Base-by-base conservation (phyloP, 2,329 filamentous ascomycete species). In the Conoideocrella luteorostrata region DNA sequence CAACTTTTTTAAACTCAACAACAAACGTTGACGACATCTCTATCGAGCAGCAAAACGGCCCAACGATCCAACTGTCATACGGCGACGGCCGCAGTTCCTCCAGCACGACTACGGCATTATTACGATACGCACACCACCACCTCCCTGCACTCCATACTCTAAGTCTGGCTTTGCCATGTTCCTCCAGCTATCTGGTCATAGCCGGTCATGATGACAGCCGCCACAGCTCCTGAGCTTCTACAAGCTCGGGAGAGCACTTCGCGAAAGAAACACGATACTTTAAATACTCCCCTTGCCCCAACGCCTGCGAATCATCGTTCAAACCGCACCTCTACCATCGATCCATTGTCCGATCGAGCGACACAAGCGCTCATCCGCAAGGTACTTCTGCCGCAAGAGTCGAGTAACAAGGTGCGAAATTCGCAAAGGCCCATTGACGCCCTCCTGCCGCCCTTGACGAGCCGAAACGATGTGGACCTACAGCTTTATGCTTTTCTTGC, bases 401-500 rank as follows among this genome's bases (percentile, higher is more conserved):
- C 74, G 37, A 61, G 70, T 52, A 70, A 85, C 65, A 71, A 84
- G 54, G 77, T 75, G 35, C 65, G 65, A 46, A 66, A 66, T 48
- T 51, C 50, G 22, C 58, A 56, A 47, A 63, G 68, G 23, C 78
- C 87, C 39, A 82, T 95, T 53, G 82, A 94, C 47, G 85, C 90
- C 54, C 71, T 95, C 34, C 71, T 98, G 36, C 93, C 91, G 47
- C 89, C 90, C 30, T 73, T 98, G 57, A 97, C 91, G 39, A 95
- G 89, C 69, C 89, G 88, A 41, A 95, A 95, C 63, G 88, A 94
- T 54, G 80, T 97, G 47, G 93, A 98, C 63, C 70, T 94, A 45
- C 86, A 98, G 66, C 76, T 98, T 4, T 98, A 97, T 61, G 91
- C 88, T 22, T 78, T 97, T 47, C 82, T 98, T 48, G 86, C 93